Percentiles rank a stretch among this genome's conserved stretches.
Conservation (phyloP, 441 rosid species). For the Adansonia rubrostipa region DNA sequence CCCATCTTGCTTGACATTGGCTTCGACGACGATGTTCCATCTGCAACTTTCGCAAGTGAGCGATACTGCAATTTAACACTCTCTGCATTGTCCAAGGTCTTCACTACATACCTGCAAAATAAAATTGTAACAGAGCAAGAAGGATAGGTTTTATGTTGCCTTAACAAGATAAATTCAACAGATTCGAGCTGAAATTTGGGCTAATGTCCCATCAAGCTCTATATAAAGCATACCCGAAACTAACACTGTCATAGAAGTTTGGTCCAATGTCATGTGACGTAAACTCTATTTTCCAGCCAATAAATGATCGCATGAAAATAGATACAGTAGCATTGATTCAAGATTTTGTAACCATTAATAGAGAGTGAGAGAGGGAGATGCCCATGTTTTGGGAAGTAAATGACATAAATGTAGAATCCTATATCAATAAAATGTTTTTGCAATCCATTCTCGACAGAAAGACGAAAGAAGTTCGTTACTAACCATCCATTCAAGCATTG, state of each 20-base stretch:
- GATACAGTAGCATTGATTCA: neutral
- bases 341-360: neutral
- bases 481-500: slow-evolving; percentile 99
- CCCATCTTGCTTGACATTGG: slow-evolving; percentile 55
- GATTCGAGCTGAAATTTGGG: neutral
- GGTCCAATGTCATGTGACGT: neutral
- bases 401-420: neutral
- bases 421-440: neutral
- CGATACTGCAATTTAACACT: slow-evolving; percentile 95
- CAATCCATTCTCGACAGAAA: neutral
- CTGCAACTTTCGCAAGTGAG: slow-evolving; percentile 74
- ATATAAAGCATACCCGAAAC: neutral
- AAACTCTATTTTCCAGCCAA: neutral
- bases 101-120: slow-evolving; percentile 82
- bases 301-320: neutral
- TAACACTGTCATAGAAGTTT: neutral
- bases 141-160: neutral
- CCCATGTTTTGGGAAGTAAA: slow-evolving; percentile 7
- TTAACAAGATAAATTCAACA: neutral
- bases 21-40: slow-evolving; percentile 45
- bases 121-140: slow-evolving; percentile 17
- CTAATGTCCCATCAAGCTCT: neutral
- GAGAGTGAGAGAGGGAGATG: neutral
- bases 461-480: slow-evolving; percentile 27
- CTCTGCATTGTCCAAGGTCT: slow-evolving; percentile 91